These are phyloP conservation scores for Suillus brevipes DNA, from an alignment of 768 basidiomycete species.

Conservation along the genomic window DNA sequence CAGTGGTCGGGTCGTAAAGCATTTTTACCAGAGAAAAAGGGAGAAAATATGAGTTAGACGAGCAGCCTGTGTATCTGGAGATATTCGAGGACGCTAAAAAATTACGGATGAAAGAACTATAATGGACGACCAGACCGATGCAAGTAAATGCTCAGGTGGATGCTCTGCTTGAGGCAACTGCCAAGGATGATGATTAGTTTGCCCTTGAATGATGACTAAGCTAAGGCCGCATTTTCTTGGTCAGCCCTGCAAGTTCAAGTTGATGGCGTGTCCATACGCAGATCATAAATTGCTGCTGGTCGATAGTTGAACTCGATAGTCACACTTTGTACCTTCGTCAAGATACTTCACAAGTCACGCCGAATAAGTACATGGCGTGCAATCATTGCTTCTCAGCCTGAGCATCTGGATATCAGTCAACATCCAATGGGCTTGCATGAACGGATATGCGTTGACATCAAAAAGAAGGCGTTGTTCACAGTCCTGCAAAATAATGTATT, in stretches of 20 bases:
- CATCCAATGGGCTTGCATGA: neutral
- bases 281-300: neutral
- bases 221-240: neutral
- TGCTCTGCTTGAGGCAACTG: slow-evolving; percentile 4
- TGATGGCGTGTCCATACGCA: no score
- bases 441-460: neutral
- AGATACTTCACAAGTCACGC: neutral
- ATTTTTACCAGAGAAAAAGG: slow-evolving; percentile 36
- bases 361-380: neutral
- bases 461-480: neutral
- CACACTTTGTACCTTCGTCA: neutral
- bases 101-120: neutral
- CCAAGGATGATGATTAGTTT: slow-evolving; percentile 1
- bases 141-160: slow-evolving; percentile 6
- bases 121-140: neutral
- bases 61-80: slow-evolving; percentile 10
- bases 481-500: neutral
- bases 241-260: neutral
- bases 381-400: neutral
- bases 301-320: neutral
- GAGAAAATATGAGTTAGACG: slow-evolving; percentile 3
- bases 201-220: slow-evolving; percentile 5
- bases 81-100: neutral
- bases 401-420: neutral
- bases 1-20: slow-evolving; percentile 68